These are phyloP conservation scores for Neopestalotiopsis sp. DNA, from an alignment of 2,329 filamentous ascomycete genomes.

Conservation along the genomic window DNA sequence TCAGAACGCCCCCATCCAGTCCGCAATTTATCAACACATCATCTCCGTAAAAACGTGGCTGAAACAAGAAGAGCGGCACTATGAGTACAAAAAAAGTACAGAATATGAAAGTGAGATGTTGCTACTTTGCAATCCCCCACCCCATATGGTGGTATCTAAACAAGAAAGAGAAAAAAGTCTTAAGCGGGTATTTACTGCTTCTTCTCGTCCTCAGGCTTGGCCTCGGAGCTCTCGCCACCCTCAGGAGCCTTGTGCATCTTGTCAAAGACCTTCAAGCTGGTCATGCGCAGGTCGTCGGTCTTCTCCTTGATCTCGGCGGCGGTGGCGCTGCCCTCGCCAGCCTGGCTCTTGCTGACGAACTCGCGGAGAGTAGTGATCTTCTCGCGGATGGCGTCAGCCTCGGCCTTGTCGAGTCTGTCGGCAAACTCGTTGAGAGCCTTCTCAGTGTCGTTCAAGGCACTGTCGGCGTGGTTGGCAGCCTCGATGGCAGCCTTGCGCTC, in stretches of 20 bases:
- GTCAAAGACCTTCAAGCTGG: conserved; percentile 95
- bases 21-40: conserved; percentile 42
- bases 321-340: conserved; percentile 84
- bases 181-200: conserved; percentile 57
- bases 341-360: conserved; percentile 92
- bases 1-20: conserved; percentile 38
- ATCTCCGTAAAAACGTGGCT: conserved; percentile 27
- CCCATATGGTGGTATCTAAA: conserved; percentile 29
- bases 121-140: conserved; percentile 39
- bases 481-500: conserved; percentile 96
- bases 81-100: conserved; percentile 59
- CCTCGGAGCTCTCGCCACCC: conserved; percentile 56
- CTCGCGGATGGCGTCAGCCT: conserved; percentile 91
- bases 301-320: conserved; percentile 97
- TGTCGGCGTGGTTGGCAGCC: conserved; percentile 96
- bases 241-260: conserved; percentile 99
- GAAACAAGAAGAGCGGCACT: conserved; percentile 41
- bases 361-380: conserved; percentile 88
- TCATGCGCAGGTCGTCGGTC: conserved; percentile 96
- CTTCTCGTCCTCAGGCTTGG: conserved; percentile 64
- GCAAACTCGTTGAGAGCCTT: conserved; percentile 97
- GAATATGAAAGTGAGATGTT: conserved; percentile 38
- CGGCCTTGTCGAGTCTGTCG: conserved; percentile 94
- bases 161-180: conserved; percentile 23
- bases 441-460: conserved; percentile 95